Conservation (phyloP, 192 early-diverging fungal species). For the Coemansia sp. region DNA sequence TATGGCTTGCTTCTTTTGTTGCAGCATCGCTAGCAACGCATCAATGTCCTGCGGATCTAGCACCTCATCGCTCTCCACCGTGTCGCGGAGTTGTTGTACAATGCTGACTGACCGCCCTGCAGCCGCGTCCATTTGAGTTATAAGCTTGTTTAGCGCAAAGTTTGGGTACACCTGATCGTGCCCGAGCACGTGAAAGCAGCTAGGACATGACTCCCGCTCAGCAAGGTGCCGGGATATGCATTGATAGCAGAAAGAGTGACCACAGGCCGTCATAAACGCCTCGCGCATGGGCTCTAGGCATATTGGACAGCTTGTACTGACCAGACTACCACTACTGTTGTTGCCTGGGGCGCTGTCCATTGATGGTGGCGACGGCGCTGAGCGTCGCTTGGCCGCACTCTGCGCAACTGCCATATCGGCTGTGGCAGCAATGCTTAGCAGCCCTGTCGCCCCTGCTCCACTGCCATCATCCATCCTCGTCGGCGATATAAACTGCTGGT, state of each 20-base stretch:
- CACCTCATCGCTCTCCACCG: constrained; percentile 32
- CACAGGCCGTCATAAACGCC: constrained; percentile 77
- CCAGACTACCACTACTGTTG: not conserved
- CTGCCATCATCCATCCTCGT: constrained; percentile 15
- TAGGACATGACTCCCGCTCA: constrained; percentile 65
- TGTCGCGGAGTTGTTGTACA: constrained; percentile 33
- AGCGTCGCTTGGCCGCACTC: constrained; percentile 5
- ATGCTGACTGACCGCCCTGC: constrained; percentile 18
- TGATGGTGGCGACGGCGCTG: constrained; percentile 10
- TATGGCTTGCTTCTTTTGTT: constrained; percentile 63
- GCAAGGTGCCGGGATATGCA: constrained; percentile 74
- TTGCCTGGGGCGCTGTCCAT: not conserved
- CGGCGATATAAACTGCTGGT: constrained; percentile 18
- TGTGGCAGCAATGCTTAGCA: not conserved
- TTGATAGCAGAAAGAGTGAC: constrained; percentile 80
- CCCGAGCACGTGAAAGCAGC: constrained; percentile 61
- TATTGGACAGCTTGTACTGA: constrained; percentile 61
- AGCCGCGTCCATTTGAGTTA: constrained; percentile 17
- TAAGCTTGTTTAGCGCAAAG: constrained; percentile 59
- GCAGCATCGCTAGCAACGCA: constrained; percentile 57
- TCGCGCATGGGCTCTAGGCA: constrained; percentile 71
- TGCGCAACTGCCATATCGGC: constrained; percentile 1
- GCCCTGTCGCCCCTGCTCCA: not conserved
- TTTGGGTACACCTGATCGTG: constrained; percentile 80
- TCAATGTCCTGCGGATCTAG: constrained; percentile 64